Evolutionary conservation across 495 filamentous ascomycete genomes (phyloP).

Genomic region (Penicillium taxi): DNA sequence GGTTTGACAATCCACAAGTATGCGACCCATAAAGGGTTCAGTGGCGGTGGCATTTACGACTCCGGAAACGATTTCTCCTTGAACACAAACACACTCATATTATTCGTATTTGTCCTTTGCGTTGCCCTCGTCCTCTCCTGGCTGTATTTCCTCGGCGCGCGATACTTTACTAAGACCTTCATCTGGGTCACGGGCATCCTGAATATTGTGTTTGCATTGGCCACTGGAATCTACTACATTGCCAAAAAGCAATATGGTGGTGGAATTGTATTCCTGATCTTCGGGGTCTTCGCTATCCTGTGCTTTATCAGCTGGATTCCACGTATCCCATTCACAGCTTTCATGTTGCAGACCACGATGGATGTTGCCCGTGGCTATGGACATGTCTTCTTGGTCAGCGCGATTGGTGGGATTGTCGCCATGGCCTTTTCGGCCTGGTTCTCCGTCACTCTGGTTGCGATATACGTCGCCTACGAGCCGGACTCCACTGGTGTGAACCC

Average conservation of each 20-base stretch:
- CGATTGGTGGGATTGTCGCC: constrained; percentile 66
- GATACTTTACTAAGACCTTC: constrained; percentile 79
- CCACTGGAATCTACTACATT: constrained; percentile 61
- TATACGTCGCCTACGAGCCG: constrained; percentile 79
- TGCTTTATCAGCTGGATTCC: constrained; percentile 78
- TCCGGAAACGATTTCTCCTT: constrained; percentile 55
- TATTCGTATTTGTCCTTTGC: constrained; percentile 69
- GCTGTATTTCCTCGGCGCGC: constrained; percentile 66
- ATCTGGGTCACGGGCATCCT: constrained; percentile 78
- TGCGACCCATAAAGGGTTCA: constrained; percentile 54
- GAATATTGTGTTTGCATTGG: constrained; percentile 60
- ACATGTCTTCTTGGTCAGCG: constrained; percentile 78
- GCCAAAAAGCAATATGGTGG: constrained; percentile 63
- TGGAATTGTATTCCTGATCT: constrained; percentile 78
- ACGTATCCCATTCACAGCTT: constrained; percentile 78
- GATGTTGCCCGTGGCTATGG: constrained; percentile 77
- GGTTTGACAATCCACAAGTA: constrained; percentile 73
- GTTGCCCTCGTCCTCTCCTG: constrained; percentile 67
- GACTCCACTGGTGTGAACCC: constrained; percentile 41
- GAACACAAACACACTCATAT: constrained; percentile 74
- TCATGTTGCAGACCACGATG: constrained; percentile 83
- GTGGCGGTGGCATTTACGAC: constrained; percentile 67
- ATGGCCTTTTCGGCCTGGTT: constrained; percentile 65
- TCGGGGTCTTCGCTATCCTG: constrained; percentile 71
- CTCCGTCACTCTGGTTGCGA: constrained; percentile 49